A percentile compares a stretch with the other conserved stretches of the same genome.
Evolutionary conservation across 305 asterid species (phyloP).

Genomic region (Withania somnifera): DNA sequence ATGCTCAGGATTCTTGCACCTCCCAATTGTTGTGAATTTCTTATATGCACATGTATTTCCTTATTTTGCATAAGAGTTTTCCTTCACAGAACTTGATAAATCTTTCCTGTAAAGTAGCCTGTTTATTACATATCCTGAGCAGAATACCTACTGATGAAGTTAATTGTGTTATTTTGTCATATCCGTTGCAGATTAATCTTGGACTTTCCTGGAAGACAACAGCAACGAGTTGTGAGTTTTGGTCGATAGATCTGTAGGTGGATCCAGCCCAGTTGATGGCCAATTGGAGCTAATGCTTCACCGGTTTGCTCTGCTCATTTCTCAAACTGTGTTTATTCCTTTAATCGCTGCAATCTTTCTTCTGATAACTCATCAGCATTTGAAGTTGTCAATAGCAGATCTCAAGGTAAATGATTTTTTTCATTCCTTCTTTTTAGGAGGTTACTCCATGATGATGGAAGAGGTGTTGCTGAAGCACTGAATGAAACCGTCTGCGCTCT

Average conservation of each 20-base stretch:
- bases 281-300: slow-evolving; percentile 93
- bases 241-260: slow-evolving; percentile 95
- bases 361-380: neutral
- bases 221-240: slow-evolving; percentile 69
- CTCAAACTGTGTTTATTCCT: neutral
- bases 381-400: neutral
- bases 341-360: neutral
- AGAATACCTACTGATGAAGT: neutral
- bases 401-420: neutral
- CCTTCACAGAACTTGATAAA: neutral
- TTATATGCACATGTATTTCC: neutral
- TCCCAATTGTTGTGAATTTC: neutral
- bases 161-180: neutral
- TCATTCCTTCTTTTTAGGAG: slow-evolving; percentile 47
- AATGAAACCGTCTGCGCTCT: slow-evolving; percentile 69
- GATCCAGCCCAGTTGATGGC: slow-evolving; percentile 79
- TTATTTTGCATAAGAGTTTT: neutral
- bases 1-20: neutral
- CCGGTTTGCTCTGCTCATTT: slow-evolving; percentile 32
- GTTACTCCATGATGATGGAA: slow-evolving; percentile 71
- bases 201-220: slow-evolving; percentile 77
- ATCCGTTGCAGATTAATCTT: slow-evolving; percentile 64
- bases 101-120: neutral
- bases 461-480: slow-evolving; percentile 89
- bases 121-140: neutral